Evolutionary conservation across 192 early-diverging fungal species (phyloP), one percentile per base, ranked within the genome.

Genomic region (Backusella macrospora): DNA sequence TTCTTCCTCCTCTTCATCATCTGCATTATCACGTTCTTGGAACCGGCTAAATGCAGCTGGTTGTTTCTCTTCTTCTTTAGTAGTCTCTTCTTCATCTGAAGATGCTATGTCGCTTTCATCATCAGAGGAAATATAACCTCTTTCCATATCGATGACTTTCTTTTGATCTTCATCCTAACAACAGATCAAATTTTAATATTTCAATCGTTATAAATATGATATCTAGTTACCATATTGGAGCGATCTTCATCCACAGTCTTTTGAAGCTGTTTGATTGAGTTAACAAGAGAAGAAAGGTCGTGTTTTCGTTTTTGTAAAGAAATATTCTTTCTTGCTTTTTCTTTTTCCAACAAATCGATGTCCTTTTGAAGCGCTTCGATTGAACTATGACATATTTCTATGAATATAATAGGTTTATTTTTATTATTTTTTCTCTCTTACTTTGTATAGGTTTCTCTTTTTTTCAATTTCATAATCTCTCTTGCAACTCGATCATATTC

Each of bases 401-500:
- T 34, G 2, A 34, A 34, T 34, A 34, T 34, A 34, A 34, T 34
- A 34, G 15, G 38, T 43, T 63, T 0, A 38, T 10, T 38, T 37
- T 9, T 26, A 7, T 42, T 3, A 15, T 62, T 29, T 10, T 34
- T 7, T 67, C 6, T 29, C 34, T 63, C 73, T 70, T 78, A 83
- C 82, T 80, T 67, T 12, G 70, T 23, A 6, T 75, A 78, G 6
- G 64, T 71, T 7, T 83, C 73, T 6, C 82, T 62, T 18, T 66
- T 62, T 62, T 78, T 65, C 7, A 76, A 62, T 26, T 80, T 75
- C 45, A 78, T 70, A 71, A 89, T 86, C n/a, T 87, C 80, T 15
- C 75, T 62, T 14, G 89, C 88, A 2, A 90, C 66, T 47, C 43
- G 74, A 73, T 90, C 88, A 71, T 90, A 90, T 72, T 88, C 81